Conservation (phyloP, 129 eudicot species). For the Heracleum sosnowskyi region DNA sequence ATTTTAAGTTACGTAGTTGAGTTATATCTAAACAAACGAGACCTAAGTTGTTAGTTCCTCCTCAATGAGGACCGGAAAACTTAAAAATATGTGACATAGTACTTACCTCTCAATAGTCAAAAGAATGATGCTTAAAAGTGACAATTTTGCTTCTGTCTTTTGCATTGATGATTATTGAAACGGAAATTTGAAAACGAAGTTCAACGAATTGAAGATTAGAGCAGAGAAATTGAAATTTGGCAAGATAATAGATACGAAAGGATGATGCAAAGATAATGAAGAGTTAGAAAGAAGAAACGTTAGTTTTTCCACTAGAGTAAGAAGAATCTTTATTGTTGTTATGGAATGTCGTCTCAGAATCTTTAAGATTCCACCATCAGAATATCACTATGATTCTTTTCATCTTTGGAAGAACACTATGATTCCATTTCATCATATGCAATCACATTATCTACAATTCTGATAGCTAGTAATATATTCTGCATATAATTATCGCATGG, state of each 20-base stretch:
- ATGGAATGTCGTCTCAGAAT: constrained; percentile 9
- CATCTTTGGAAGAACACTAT: background rate
- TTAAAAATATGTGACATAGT: too few relatives aligned
- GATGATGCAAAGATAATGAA: background rate
- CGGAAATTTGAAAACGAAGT: background rate
- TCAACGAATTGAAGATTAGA: background rate
- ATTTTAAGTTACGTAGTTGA: too few relatives aligned
- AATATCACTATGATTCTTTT: constrained; percentile 5
- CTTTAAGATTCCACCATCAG: background rate
- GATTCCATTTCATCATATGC: background rate
- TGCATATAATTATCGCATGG: too few relatives aligned
- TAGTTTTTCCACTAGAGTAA: constrained; percentile 2
- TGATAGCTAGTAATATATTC: too few relatives aligned
- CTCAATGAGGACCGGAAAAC: too few relatives aligned
- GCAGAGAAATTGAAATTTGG: background rate
- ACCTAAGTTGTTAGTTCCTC: too few relatives aligned
- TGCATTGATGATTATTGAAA: background rate
- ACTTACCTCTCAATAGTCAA: background rate
- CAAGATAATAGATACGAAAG: background rate
- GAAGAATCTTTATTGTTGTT: background rate
- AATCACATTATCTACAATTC: background rate
- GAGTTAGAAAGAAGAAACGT: background rate
- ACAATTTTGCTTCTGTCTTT: background rate
- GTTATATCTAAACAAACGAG: too few relatives aligned
- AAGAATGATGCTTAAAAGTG: background rate